Percentiles rank a stretch among this genome's conserved stretches.
phyloP scores from a whole-genome alignment of 768 basidiomycete species.

The Fistulinella prunicolor region DNA sequence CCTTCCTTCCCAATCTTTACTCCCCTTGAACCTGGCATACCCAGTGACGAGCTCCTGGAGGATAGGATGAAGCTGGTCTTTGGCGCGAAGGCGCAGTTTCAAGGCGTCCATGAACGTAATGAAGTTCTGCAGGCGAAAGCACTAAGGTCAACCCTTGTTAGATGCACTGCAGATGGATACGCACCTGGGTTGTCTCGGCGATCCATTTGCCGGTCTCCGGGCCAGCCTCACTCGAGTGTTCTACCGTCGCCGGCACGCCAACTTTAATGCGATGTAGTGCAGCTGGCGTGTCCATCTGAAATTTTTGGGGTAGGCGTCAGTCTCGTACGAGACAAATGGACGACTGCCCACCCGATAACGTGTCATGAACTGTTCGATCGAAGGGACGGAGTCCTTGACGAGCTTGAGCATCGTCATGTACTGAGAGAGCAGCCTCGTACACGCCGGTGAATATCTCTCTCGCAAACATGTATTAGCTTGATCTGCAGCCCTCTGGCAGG shows the following conservation, averaged over 20 bases:
- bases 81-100: slow-evolving; percentile 89
- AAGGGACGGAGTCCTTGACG: slow-evolving; percentile 84
- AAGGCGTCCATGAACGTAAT: slow-evolving; percentile 99
- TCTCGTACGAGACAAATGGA: neutral
- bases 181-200: slow-evolving; percentile 93
- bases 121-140: slow-evolving; percentile 62
- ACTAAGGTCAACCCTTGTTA: neutral
- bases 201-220: slow-evolving; percentile 96
- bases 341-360: slow-evolving; percentile 65
- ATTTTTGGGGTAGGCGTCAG: neutral
- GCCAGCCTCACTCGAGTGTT: slow-evolving; percentile 90
- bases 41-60: slow-evolving; percentile 93
- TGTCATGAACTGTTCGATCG: slow-evolving; percentile 88
- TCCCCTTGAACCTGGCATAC: slow-evolving; percentile 91
- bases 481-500: too few species aligned
- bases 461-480: slow-evolving; percentile 6
- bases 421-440: slow-evolving; percentile 89
- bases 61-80: slow-evolving; percentile 94
- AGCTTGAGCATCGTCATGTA: slow-evolving; percentile 97
- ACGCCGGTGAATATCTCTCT: slow-evolving; percentile 94
- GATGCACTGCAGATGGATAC: slow-evolving; percentile 1
- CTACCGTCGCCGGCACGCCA: slow-evolving; percentile 94
- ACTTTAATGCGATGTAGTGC: slow-evolving; percentile 87
- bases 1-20: slow-evolving; percentile 95
- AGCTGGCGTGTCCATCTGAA: slow-evolving; percentile 91